phyloP scores from a whole-genome alignment of 2,329 filamentous ascomycete genomes.

The Nothopassalora personata region DNA sequence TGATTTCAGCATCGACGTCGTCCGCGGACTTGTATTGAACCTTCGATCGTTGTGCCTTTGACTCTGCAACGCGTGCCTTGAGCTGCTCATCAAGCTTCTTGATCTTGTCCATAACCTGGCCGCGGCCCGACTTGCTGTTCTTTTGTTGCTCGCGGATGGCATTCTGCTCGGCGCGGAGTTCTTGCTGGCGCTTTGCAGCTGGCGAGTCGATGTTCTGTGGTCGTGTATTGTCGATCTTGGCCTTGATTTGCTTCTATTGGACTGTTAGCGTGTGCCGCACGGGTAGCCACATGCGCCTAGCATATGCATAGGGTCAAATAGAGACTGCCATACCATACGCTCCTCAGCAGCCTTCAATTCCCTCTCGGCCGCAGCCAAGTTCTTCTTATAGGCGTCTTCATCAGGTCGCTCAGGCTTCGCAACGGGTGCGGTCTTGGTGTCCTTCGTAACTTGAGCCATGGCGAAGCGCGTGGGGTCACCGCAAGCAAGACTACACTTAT shows the following conservation, averaged over 20 bases:
- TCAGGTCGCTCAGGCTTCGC: conserved; percentile 79
- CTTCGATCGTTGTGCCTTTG: conserved; percentile 77
- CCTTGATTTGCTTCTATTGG: conserved; percentile 72
- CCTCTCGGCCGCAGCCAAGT: conserved; percentile 77
- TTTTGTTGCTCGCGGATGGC: conserved; percentile 84
- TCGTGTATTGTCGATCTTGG: conserved; percentile 78
- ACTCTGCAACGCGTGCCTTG: conserved; percentile 76
- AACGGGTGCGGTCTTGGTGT: conserved; percentile 22
- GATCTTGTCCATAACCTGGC: conserved; percentile 77
- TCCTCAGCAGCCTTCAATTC: conserved; percentile 74
- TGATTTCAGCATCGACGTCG: conserved; percentile 80
- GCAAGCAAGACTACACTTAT: background rate
- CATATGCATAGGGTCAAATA: too few relatives aligned
- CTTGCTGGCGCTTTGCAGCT: conserved; percentile 73
- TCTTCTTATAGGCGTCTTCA: conserved; percentile 75
- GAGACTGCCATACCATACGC: conserved; percentile 35
- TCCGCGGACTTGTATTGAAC: conserved; percentile 81
- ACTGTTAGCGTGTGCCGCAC: conserved; percentile 15
- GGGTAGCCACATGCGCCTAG: background rate
- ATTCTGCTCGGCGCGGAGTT: conserved; percentile 75
- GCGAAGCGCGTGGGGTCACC: conserved; percentile 5
- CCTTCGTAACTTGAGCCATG: conserved; percentile 24
- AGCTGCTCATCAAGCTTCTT: conserved; percentile 87
- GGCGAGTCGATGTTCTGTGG: conserved; percentile 80
- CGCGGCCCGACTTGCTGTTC: conserved; percentile 76